These are phyloP conservation scores for Fusarium paranaense DNA, from an alignment of 2,329 filamentous ascomycete genomes.

Conservation along the genomic window DNA sequence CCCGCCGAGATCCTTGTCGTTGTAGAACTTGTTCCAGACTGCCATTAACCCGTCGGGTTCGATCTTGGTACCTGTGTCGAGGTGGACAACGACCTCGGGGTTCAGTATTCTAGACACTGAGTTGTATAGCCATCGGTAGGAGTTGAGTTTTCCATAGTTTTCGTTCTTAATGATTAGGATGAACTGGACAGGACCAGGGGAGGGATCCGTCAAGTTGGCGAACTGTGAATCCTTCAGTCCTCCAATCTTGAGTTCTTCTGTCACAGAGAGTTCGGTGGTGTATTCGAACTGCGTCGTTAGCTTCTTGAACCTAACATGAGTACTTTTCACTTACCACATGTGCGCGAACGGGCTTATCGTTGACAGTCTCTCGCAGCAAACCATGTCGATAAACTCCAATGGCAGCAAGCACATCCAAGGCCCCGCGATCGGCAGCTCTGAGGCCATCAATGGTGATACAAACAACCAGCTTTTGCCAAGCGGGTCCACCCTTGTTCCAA, in stretches of 20 bases:
- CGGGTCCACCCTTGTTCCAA: slow-evolving; percentile 97
- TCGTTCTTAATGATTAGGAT: neutral
- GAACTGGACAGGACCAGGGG: neutral
- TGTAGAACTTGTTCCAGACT: slow-evolving; percentile 4
- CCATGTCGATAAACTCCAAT: slow-evolving; percentile 96
- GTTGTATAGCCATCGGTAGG: neutral
- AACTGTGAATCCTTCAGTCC: neutral
- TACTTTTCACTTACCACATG: slow-evolving; percentile 57
- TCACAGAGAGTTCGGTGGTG: neutral
- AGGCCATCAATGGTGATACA: slow-evolving; percentile 97
- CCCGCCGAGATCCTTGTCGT: neutral
- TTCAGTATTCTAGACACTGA: neutral
- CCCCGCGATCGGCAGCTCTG: slow-evolving; percentile 94
- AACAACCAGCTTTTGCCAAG: slow-evolving; percentile 98
- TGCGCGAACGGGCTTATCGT: slow-evolving; percentile 93
- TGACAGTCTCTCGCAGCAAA: slow-evolving; percentile 96
- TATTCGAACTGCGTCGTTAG: slow-evolving; percentile 77
- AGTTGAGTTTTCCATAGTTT: slow-evolving; percentile 13
- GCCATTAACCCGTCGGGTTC: neutral
- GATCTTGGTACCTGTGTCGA: neutral
- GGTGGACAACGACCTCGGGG: neutral
- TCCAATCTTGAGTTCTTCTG: neutral
- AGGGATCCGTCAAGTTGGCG: neutral
- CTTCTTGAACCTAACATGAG: neutral
- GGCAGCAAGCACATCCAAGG: slow-evolving; percentile 89